Base-by-base conservation (phyloP, 495 filamentous ascomycete species). In the Staphylotrichum longicolle region DNA sequence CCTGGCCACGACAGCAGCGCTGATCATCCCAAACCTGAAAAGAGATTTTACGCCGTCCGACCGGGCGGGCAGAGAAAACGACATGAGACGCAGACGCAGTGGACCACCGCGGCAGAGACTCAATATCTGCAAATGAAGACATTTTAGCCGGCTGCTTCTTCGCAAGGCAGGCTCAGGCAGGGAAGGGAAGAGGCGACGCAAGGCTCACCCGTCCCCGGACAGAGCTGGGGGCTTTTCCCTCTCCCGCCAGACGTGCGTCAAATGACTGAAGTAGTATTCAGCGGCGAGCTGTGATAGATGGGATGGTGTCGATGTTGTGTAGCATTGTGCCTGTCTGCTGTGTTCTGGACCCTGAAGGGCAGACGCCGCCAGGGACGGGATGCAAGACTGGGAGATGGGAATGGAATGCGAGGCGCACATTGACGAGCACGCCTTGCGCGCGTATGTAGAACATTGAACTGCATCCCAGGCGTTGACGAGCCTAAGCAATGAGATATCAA, bases 121-220 rank as follows among this genome's bases (percentile, higher is more conserved):
- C 55, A 57, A 57, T 57, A 57, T 57, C 32, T 57, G 55, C 33
- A 57, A 57, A 57, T 57, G 55, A 57, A 56, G 20, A 27, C 7
- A 57, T 8, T 57, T 57, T 57, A 57, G 55, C 55, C 55, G 55
- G 55, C 32, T 32, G 40, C 32, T 12, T 56, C 41, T 39, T 15
- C 12, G 7, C 34, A 5, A 37, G 32, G 5, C 48, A n/a, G n/a
- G n/a, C n/a, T n/a, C n/a, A n/a, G n/a, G n/a, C n/a, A 39, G 37
- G 14, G 10, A 35, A 15, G 10, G n/a, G 20, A 27, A 27, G 20
- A 27, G 20, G 20, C 30, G 12, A 50, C 4, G 32, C 48, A 33
- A 50, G 45, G 45, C 45, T 20, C 20, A 7, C 20, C 15, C 6
- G 5, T 5, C 6, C n/a, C 20, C 45, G n/a, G n/a, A 27, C 20